Conservation (phyloP, 352 stramenopile species). For the Globisporangium acanthophoron region DNA sequence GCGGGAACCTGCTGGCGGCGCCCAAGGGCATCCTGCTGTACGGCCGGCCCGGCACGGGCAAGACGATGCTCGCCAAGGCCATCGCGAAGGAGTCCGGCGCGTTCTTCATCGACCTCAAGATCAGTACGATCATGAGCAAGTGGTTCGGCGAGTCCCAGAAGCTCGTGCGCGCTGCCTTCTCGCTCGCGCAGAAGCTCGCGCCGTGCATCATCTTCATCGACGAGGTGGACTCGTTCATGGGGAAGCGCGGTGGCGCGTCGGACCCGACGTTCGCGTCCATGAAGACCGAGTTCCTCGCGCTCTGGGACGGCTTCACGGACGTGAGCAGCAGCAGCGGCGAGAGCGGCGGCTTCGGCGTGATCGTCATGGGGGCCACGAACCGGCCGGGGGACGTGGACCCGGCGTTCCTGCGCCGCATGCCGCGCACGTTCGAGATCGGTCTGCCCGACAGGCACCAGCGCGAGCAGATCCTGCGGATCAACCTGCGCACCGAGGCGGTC, state of each 20-base stretch:
- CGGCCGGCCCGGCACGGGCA: constrained; percentile 79
- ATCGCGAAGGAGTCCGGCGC: constrained; percentile 93
- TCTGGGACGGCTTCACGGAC: constrained; percentile 96
- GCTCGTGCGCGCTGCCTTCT: constrained; percentile 91
- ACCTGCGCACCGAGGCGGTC: constrained; percentile 87
- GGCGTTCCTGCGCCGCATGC: constrained; percentile 94
- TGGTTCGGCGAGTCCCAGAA: constrained; percentile 92
- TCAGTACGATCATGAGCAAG: constrained; percentile 89
- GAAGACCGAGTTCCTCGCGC: constrained; percentile 96
- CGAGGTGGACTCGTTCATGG: constrained; percentile 94
- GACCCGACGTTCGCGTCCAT: constrained; percentile 84
- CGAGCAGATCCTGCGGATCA: constrained; percentile 92
- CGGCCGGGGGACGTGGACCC: constrained; percentile 88
- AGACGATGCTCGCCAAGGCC: constrained; percentile 92
- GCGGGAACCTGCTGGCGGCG: constrained; percentile 81
- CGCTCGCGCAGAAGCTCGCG: constrained; percentile 91
- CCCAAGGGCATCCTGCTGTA: constrained; percentile 87
- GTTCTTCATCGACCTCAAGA: constrained; percentile 89
- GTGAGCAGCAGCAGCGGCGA: constrained; percentile 56
- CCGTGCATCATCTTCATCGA: constrained; percentile 99
- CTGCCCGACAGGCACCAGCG: constrained; percentile 85
- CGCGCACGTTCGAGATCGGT: constrained; percentile 94
- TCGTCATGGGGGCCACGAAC: constrained; percentile 97
- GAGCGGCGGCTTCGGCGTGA: constrained; percentile 84
- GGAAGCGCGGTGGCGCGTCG: constrained; percentile 67